Percentiles rank a stretch among this genome's conserved stretches.
phyloP scores from a whole-genome alignment of 208 protist genomes.

The Crithidia mellificae region DNA sequence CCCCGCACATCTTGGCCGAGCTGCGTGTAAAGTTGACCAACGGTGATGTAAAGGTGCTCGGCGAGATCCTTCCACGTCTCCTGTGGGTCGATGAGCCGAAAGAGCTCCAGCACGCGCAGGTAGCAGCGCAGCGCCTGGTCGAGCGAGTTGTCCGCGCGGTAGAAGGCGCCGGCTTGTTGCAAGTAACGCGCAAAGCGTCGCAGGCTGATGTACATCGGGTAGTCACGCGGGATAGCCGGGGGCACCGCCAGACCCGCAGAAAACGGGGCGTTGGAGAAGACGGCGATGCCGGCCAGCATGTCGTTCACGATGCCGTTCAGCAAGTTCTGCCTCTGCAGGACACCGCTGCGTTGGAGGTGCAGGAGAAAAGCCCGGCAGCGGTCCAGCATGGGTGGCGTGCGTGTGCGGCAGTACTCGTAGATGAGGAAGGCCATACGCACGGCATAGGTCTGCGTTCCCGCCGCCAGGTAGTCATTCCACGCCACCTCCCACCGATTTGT shows the following conservation, averaged over 20 bases:
- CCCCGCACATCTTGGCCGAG: slow-evolving; percentile 63
- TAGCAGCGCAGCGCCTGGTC: slow-evolving; percentile 71
- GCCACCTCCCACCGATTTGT: slow-evolving; percentile 68
- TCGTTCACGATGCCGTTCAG: slow-evolving; percentile 59
- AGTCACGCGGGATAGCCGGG: slow-evolving; percentile 45
- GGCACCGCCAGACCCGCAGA: slow-evolving; percentile 43
- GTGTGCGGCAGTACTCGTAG: slow-evolving; percentile 69
- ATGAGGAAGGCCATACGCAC: slow-evolving; percentile 64
- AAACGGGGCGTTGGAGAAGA: slow-evolving; percentile 76
- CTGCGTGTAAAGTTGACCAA: slow-evolving; percentile 59
- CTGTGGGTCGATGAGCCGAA: slow-evolving; percentile 46
- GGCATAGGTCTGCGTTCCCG: slow-evolving; percentile 43
- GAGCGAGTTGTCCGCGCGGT: slow-evolving; percentile 44
- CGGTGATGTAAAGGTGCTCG: slow-evolving; percentile 59
- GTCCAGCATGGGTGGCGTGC: slow-evolving; percentile 57
- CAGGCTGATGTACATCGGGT: slow-evolving; percentile 46
- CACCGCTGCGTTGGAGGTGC: slow-evolving; percentile 56
- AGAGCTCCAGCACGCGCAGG: slow-evolving; percentile 59
- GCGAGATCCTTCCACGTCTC: slow-evolving; percentile 55
- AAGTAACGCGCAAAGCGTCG: slow-evolving; percentile 53
- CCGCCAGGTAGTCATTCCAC: slow-evolving; percentile 63
- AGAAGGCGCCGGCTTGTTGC: slow-evolving; percentile 56
- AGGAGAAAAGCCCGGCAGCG: slow-evolving; percentile 40
- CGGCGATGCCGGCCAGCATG: slow-evolving; percentile 48
- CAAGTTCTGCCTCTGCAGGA: slow-evolving; percentile 38